Conservation (phyloP, 2,329 filamentous ascomycete genomes). For the Apiospora pterosperma region DNA sequence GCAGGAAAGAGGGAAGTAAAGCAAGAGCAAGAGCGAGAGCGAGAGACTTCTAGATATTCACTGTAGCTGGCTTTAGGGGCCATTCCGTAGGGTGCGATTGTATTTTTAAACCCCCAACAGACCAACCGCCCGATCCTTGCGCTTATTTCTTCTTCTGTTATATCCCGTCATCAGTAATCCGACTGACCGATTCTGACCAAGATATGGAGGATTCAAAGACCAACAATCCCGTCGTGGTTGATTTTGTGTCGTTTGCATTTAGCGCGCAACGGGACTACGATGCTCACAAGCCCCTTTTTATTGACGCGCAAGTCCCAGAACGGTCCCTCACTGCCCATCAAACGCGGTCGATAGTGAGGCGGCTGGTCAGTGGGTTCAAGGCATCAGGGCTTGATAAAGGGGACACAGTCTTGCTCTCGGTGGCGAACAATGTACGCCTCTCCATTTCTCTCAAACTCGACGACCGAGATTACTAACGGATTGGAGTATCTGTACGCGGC, state of each 20-base stretch:
- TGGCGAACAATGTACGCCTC: background rate
- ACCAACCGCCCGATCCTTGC: too few species aligned
- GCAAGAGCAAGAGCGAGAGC: too few species aligned
- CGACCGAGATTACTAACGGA: background rate
- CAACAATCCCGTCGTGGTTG: constrained; percentile 7
- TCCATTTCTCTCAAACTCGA: too few species aligned
- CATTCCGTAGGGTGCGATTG: too few species aligned
- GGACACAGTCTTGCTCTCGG: background rate
- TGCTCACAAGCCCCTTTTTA: constrained; percentile 33
- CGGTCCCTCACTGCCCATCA: constrained; percentile 31
- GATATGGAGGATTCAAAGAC: background rate
- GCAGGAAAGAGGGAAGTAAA: too few species aligned
- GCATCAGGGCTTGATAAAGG: background rate
- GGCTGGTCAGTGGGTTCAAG: background rate
- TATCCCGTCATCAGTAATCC: too few species aligned
- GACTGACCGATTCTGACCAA: background rate
- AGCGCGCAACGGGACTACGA: constrained; percentile 30
- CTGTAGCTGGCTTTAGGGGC: too few species aligned
- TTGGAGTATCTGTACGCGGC: constrained; percentile 36
- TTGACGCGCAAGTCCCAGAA: constrained; percentile 36
- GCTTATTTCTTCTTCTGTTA: background rate
- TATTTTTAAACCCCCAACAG: too few species aligned
- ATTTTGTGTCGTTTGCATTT: constrained; percentile 39
- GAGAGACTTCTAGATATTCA: too few species aligned
- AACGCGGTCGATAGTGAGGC: constrained; percentile 29